Evolutionary conservation across 2,329 filamentous ascomycete genomes (phyloP).

Genomic region (Fusarium palustre): DNA sequence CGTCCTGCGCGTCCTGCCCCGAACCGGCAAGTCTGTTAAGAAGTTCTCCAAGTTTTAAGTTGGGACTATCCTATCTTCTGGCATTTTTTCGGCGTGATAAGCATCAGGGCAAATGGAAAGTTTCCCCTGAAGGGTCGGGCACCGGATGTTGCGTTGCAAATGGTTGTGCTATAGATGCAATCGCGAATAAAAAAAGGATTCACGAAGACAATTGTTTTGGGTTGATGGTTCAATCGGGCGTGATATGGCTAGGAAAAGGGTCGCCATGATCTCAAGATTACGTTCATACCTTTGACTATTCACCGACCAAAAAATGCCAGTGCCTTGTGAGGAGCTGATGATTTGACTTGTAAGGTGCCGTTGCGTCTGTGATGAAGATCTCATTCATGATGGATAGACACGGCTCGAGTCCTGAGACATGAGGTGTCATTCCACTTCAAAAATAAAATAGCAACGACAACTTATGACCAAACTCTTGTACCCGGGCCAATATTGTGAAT

Average conservation of each 20-base stretch:
- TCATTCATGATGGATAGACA: constrained; percentile 4
- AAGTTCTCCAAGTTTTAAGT: constrained; percentile 98
- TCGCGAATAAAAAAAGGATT: constrained; percentile 58
- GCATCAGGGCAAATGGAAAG: constrained; percentile 54
- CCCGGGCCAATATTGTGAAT: background rate
- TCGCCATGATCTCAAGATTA: constrained; percentile 49
- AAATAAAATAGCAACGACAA: constrained; percentile 12
- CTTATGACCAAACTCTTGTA: background rate
- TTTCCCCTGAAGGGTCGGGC: constrained; percentile 56
- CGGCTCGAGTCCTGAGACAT: background rate
- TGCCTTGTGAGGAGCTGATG: constrained; percentile 37
- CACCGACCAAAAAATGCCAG: constrained; percentile 41
- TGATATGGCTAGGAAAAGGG: constrained; percentile 48
- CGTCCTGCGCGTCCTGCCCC: constrained; percentile 97
- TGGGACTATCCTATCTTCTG: constrained; percentile 59
- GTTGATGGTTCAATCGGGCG: constrained; percentile 48
- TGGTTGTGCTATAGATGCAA: constrained; percentile 61
- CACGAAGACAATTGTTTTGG: constrained; percentile 54
- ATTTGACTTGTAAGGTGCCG: constrained; percentile 3
- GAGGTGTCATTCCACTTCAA: constrained; percentile 2
- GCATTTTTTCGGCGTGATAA: constrained; percentile 70
- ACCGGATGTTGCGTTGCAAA: constrained; percentile 58
- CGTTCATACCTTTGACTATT: constrained; percentile 48
- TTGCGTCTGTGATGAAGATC: constrained; percentile 15
- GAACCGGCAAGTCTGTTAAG: constrained; percentile 98